Evolutionary conservation across 2,329 filamentous ascomycete genomes (phyloP).

Genomic region (Dactylella cylindrospora): DNA sequence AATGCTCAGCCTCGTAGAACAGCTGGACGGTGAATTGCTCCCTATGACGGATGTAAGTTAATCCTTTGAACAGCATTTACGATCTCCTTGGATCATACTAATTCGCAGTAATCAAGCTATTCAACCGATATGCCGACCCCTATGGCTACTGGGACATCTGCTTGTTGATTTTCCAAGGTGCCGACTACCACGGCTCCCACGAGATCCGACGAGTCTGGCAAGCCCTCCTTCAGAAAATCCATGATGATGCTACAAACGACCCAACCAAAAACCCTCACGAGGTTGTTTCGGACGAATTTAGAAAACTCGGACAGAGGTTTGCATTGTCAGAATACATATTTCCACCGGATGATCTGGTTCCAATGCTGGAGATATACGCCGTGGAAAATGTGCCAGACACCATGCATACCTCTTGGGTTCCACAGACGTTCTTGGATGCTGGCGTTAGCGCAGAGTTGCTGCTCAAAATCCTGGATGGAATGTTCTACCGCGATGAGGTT

Average conservation of each 20-base stretch:
- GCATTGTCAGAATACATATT: constrained; percentile 68
- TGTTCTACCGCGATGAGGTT: constrained; percentile 68
- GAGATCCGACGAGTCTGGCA: constrained; percentile 85
- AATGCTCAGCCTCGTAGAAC: constrained; percentile 64
- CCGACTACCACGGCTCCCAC: constrained; percentile 83
- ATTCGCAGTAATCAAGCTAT: constrained; percentile 63
- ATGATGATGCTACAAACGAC: constrained; percentile 59
- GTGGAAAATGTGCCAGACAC: constrained; percentile 62
- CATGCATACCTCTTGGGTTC: constrained; percentile 56
- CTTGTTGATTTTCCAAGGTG: constrained; percentile 85
- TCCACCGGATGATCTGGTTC: constrained; percentile 58
- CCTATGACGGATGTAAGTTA: constrained; percentile 71
- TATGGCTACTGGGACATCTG: constrained; percentile 93
- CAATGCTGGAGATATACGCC: constrained; percentile 65
- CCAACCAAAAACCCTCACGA: constrained; percentile 64
- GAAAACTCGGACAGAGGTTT: constrained; percentile 66
- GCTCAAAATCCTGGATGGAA: constrained; percentile 63
- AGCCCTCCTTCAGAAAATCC: constrained; percentile 72
- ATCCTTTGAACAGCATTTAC: constrained; percentile 21
- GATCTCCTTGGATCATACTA: constrained; percentile 45
- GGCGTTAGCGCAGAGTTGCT: constrained; percentile 64
- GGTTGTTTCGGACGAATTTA: constrained; percentile 64
- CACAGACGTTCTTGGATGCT: constrained; percentile 67
- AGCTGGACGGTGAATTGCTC: constrained; percentile 76
- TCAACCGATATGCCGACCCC: constrained; percentile 85